Evolutionary conservation across 2,329 filamentous ascomycete species (phyloP).

Genomic region (Nemania serpens): DNA sequence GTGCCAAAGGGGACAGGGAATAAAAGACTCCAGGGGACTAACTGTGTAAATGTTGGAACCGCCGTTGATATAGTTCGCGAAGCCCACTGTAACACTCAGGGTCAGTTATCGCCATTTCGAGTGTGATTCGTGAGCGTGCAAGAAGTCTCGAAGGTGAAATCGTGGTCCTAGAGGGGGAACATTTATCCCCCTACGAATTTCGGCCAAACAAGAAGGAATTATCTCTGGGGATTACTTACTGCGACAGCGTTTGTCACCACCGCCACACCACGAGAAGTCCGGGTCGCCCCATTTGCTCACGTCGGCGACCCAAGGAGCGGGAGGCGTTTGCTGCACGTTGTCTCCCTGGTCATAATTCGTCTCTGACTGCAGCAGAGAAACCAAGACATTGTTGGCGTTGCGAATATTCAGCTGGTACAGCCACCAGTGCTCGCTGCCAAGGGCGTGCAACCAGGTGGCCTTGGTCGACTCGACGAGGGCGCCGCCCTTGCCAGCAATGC

Average conservation of each 20-base stretch:
- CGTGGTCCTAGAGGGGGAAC: no score
- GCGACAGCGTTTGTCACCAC: constrained; percentile 45
- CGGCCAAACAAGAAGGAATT: no score
- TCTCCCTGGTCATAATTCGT: constrained; percentile 56
- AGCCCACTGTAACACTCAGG: no score
- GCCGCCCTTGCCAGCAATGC: constrained; percentile 55
- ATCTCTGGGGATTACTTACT: no score
- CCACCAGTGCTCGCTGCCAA: constrained; percentile 60
- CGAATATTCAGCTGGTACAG: constrained; percentile 62
- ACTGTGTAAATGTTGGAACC: no score
- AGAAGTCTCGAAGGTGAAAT: no score
- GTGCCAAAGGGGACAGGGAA: no score
- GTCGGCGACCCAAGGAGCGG: constrained; percentile 48
- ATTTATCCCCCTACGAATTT: no score
- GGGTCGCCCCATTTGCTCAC: constrained; percentile 47
- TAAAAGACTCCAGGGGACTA: no score
- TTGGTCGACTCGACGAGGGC: constrained; percentile 50
- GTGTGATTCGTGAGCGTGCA: no score
- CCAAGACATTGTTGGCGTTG: constrained; percentile 54
- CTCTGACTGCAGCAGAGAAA: constrained; percentile 58
- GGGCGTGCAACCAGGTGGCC: constrained; percentile 57
- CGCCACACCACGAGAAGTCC: constrained; percentile 47
- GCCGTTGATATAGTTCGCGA: no score
- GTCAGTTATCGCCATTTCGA: no score
- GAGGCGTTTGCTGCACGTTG: constrained; percentile 43